Conservation (phyloP, 2,329 filamentous ascomycete species). For the Cryphonectria nitschkei region DNA sequence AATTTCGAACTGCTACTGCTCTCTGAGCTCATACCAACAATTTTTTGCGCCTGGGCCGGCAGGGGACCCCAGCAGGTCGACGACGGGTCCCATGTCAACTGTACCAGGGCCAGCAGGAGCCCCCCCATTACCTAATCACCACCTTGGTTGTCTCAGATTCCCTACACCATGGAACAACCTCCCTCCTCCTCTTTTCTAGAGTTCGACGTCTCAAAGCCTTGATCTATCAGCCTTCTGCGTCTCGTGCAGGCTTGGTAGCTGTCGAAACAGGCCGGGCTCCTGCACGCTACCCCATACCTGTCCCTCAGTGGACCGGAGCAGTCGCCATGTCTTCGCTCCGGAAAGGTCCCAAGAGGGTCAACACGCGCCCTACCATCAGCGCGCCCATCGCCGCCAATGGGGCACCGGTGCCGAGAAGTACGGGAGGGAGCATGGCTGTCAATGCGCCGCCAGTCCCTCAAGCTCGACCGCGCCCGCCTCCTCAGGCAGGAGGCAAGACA, state of each 20-base stretch:
- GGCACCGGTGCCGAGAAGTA: constrained; percentile 39
- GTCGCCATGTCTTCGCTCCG: constrained; percentile 64
- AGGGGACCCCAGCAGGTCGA: constrained; percentile 7
- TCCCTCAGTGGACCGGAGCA: constrained; percentile 1
- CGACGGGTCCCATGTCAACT: constrained; percentile 5
- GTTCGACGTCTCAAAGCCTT: constrained; percentile 2
- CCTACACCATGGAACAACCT: not conserved
- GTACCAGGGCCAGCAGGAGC: not conserved
- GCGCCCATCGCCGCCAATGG: constrained; percentile 59
- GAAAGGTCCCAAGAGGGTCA: constrained; percentile 60
- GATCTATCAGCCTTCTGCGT: not conserved
- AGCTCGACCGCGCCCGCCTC: constrained; percentile 52
- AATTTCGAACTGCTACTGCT: constrained; percentile 6
- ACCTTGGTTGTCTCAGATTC: constrained; percentile 7
- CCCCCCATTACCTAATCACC: constrained; percentile 11
- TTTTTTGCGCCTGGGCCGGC: constrained; percentile 11
- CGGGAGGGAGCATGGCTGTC: constrained; percentile 38
- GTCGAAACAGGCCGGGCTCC: not conserved
- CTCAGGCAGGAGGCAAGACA: constrained; percentile 62
- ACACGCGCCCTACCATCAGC: constrained; percentile 64
- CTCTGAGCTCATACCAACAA: constrained; percentile 17
- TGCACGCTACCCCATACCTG: not conserved
- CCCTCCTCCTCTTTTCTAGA: not conserved
- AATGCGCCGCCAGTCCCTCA: constrained; percentile 34
- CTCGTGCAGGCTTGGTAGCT: not conserved